Evolutionary conservation across 352 stramenopile species (phyloP).

Genomic region (Pythium coloratum): DNA sequence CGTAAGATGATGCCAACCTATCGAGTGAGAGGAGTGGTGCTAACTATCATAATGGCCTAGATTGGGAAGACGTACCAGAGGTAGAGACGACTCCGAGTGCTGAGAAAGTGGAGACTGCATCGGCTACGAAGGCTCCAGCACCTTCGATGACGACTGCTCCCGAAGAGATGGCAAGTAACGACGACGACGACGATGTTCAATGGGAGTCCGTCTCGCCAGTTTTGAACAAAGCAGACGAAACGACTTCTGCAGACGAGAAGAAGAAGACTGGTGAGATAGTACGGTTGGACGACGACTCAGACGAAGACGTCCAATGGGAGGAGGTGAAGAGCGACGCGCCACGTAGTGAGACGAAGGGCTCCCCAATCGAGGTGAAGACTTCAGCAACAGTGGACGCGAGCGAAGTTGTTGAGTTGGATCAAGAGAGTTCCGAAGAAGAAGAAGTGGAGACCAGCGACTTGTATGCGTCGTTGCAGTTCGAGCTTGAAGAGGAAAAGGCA

Average conservation of each 20-base stretch:
- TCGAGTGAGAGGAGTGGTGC: neutral
- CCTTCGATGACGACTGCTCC: neutral
- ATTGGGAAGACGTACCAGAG: constrained; percentile 36
- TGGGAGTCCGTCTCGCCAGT: neutral
- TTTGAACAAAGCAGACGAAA: neutral
- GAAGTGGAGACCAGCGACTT: constrained; percentile 37
- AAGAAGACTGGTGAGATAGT: neutral
- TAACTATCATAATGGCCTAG: constrained; percentile 4
- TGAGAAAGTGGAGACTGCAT: neutral
- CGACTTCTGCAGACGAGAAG: neutral
- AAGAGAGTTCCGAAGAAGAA: constrained; percentile 17
- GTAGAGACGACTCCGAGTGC: neutral
- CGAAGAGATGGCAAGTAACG: neutral
- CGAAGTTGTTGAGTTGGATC: constrained; percentile 9
- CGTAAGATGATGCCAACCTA: neutral
- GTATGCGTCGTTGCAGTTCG: constrained; percentile 57
- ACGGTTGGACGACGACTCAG: constrained; percentile 16
- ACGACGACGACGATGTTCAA: constrained; percentile 5
- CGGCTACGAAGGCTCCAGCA: neutral
- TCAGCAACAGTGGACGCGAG: too few species aligned
- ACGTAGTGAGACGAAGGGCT: neutral
- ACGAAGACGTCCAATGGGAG: constrained; percentile 55
- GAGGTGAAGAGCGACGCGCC: constrained; percentile 25
- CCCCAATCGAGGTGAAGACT: neutral
- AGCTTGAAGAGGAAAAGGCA: constrained; percentile 72